Base-by-base conservation (phyloP, 2,329 filamentous ascomycete species). In the Aspergillus puulaauensis region DNA sequence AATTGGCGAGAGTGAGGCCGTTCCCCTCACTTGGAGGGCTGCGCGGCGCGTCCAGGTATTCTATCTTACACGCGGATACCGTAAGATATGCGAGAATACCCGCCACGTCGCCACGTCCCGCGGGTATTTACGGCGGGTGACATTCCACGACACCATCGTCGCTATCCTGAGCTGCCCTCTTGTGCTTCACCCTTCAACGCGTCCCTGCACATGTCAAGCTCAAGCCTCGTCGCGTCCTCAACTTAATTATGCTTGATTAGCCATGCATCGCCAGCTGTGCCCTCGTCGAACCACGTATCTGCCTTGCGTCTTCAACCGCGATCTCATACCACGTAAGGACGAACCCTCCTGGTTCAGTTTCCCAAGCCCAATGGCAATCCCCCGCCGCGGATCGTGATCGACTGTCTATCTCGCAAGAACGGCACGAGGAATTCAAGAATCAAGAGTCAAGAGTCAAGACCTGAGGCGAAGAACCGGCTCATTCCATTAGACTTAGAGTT, bases 111-210 rank as follows among this genome's bases (percentile, higher is more conserved):
- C 43, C 11, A 27, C 19, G 11, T 31, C 21, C 11, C 7, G 31
- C 35, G 4, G 35, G 52, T 54, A 54, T 40, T 54, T 48, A 39
- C 52, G 15, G 33, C 35, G 52, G 44, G 44, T 47, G 19, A 54
- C 52, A 48, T 21, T 31, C 41, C 33, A 53, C 51, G 51, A 45
- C 51, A 53, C 41, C 41, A 45, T 53, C 24, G 23, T 62, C 14
- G 21, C 24, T 27, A 19, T 15, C 46, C 52, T 15, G 17, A 40
- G 19, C 12, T 27, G 24, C 14, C 21, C n/a, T 43, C 40, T 46
- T 27, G 44, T 46, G 9, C 44, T 14, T 27, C 44, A 27, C 64
- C 64, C 64, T 66, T 48, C 55, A 64, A 65, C 65, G 64, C 65
- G 65, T 63, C 52, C 44, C 44, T 35, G 23, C 41, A 39, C 51